These are phyloP conservation scores for Arachis stenosperma DNA, from an alignment of 306 rosid genomes.

Conservation along the genomic window DNA sequence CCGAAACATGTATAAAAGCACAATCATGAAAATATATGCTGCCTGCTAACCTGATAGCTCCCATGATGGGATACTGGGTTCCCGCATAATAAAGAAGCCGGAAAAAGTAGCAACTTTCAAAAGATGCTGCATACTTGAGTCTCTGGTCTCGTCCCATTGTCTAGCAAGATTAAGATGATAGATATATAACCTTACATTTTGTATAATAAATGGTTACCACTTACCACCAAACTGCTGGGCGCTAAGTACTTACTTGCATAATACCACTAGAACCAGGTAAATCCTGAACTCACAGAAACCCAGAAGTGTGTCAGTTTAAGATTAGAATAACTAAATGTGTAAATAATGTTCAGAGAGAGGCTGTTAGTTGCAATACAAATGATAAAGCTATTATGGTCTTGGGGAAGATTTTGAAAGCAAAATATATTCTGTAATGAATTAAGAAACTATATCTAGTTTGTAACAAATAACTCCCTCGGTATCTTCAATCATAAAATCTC, in stretches of 20 bases:
- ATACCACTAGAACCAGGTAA: conserved; percentile 94
- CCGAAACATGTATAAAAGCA: conserved; percentile 24
- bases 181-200: conserved; percentile 37
- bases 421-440: background rate
- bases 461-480: too few relatives aligned
- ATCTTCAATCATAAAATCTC: too few relatives aligned
- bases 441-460: too few relatives aligned
- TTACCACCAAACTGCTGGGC: conserved; percentile 38
- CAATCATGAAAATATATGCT: conserved; percentile 14
- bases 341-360: conserved; percentile 8
- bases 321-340: conserved; percentile 24
- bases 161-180: conserved; percentile 49
- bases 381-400: conserved; percentile 18
- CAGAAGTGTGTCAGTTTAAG: conserved; percentile 35
- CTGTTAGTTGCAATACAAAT: conserved; percentile 9
- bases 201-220: conserved; percentile 24
- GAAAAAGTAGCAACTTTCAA: conserved; percentile 78
- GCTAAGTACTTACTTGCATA: conserved; percentile 72
- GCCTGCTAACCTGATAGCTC: conserved; percentile 76
- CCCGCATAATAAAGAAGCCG: conserved; percentile 96
- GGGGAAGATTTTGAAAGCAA: conserved; percentile 11
- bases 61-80: conserved; percentile 96
- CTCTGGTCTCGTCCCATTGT: conserved; percentile 94
- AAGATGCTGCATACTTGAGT: conserved; percentile 87
- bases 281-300: conserved; percentile 59